Evolutionary conservation across 176 grass and related monocot species (phyloP), one percentile per base, ranked within the genome.

Genomic region (Thalia dealbata): DNA sequence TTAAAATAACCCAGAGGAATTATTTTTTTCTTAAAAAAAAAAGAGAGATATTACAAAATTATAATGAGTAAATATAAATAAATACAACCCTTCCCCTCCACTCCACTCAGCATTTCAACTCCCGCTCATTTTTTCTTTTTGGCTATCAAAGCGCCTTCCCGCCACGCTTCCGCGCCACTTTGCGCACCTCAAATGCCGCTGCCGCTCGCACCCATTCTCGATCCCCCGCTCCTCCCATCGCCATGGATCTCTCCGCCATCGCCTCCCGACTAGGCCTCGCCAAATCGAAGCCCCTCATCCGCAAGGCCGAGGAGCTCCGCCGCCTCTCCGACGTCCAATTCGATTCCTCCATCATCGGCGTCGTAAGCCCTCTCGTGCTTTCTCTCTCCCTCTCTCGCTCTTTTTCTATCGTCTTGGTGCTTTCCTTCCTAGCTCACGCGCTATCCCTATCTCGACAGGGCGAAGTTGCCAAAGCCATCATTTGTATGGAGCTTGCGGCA

Each of bases 391-490:
- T 71, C 3, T 64, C 51, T 52, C 27, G 18, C 25, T 50, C 58
- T 51, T 63, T 9, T 64, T 25, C 32, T 26, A 26, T 41, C 5
- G 27, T n/a, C 32, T 28, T 15, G 13, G 29, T 43, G 64, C 56
- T 51, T 18, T 3, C 54, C 56, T 75, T 71, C 64, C 64, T 3
- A 22, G 24, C 56, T 48, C 13, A 52, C 21, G 5, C 28, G 3
- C 1, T 61, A 8, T 25, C 48, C 12, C 48, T 52, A 30, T 51
- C 45, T 3, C 14, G 25, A 51, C 72, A 99, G 95, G 95, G 95
- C 2, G 95, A 99, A 81, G 85, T 99, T 24, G 88, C 87, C 85
- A 99, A 99, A 70, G 90, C 90, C 58, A 93, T 99, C 81, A 92
- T 99, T 79, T 93, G 90, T 46, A 64, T 99, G 29, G 95, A 99